Evolutionary conservation across 371 early-diverging fungal species (phyloP).

Genomic region (Mucor circinelloides): DNA sequence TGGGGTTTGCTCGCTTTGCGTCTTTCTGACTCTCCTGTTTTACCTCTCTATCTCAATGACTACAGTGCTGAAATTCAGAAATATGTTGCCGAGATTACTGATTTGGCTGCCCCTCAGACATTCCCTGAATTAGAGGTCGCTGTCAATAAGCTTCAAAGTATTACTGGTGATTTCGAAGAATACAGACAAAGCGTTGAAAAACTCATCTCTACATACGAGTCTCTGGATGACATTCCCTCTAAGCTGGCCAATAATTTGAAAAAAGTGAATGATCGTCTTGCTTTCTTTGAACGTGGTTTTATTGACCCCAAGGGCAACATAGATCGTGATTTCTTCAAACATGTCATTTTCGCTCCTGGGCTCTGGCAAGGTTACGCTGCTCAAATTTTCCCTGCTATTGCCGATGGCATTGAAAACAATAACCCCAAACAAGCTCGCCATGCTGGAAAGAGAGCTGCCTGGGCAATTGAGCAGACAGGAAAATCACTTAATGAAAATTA

Average conservation of each 20-base stretch:
- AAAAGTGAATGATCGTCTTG: slow-evolving; percentile 43
- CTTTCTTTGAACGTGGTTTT: slow-evolving; percentile 57
- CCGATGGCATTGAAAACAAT: slow-evolving; percentile 47
- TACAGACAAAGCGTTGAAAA: slow-evolving; percentile 6
- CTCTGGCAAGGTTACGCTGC: slow-evolving; percentile 55
- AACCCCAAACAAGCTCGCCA: slow-evolving; percentile 26
- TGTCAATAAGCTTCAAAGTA: slow-evolving; percentile 5
- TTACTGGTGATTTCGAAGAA: slow-evolving; percentile 10
- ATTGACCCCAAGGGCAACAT: slow-evolving; percentile 57
- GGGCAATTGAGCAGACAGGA: slow-evolving; percentile 17
- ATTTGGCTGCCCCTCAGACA: slow-evolving; percentile 4
- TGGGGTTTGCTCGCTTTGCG: slow-evolving; percentile 44
- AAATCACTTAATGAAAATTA: not conserved
- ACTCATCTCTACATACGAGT: slow-evolving; percentile 1
- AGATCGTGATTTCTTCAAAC: slow-evolving; percentile 66
- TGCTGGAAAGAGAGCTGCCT: slow-evolving; percentile 34
- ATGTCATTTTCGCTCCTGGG: slow-evolving; percentile 61
- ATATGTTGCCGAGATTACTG: slow-evolving; percentile 3
- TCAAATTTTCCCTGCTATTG: slow-evolving; percentile 55
- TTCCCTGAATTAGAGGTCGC: slow-evolving; percentile 16
- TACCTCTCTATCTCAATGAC: slow-evolving; percentile 43
- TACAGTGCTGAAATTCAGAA: slow-evolving; percentile 27
- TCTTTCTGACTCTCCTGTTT: slow-evolving; percentile 35
- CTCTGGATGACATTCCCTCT: not conserved
- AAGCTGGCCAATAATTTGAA: slow-evolving; percentile 22